A percentile compares a stretch with the other conserved stretches of the same genome.
Conservation (phyloP, 2,329 filamentous ascomycete genomes). For the Pseudogymnoascus sp. region DNA sequence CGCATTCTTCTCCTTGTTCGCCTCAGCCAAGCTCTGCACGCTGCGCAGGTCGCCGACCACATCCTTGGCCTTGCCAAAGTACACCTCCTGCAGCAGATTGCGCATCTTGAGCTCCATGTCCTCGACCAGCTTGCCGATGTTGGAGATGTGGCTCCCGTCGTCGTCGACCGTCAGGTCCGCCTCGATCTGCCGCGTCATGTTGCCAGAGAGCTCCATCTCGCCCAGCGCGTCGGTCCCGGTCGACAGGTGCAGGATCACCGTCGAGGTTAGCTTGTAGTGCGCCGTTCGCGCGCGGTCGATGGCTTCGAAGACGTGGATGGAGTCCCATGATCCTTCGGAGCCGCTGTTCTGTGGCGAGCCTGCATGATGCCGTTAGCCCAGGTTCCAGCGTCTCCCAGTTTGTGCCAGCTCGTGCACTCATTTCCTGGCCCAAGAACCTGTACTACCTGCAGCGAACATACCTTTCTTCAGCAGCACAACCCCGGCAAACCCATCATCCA, state of each 20-base stretch:
- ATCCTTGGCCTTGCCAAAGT: constrained; percentile 98
- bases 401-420: background rate
- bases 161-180: constrained; percentile 81
- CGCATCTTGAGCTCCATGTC: constrained; percentile 99
- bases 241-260: constrained; percentile 84
- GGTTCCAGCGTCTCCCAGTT: constrained; percentile 12
- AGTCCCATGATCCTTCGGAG: constrained; percentile 85
- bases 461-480: constrained; percentile 94
- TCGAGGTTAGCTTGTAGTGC: constrained; percentile 96
- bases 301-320: constrained; percentile 96
- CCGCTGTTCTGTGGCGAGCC: constrained; percentile 56
- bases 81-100: constrained; percentile 95
- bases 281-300: constrained; percentile 84
- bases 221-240: constrained; percentile 60
- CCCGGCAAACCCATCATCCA: constrained; percentile 95
- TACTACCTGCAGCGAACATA: constrained; percentile 34
- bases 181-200: constrained; percentile 96
- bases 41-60: constrained; percentile 93
- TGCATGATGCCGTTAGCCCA: constrained; percentile 29
- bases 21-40: constrained; percentile 73
- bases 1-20: constrained; percentile 71
- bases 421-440: background rate
- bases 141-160: constrained; percentile 89
- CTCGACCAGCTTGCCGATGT: constrained; percentile 88
- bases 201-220: constrained; percentile 85